Evolutionary conservation across 176 grass and related monocot genomes (phyloP).

Genomic region (Pharus latifolius): DNA sequence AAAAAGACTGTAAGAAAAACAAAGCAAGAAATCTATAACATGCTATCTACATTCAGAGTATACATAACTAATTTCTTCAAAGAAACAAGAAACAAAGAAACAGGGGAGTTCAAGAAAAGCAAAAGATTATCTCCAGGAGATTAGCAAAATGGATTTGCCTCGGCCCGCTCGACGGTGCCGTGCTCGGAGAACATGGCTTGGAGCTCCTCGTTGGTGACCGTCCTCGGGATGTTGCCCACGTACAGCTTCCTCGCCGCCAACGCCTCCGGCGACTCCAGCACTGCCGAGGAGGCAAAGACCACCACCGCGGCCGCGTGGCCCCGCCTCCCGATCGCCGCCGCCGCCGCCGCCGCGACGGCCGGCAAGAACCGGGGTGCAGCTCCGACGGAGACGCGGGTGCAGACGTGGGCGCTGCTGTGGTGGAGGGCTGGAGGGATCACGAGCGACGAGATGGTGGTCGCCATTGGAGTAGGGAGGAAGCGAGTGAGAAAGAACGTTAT

Average conservation of each 20-base stretch:
- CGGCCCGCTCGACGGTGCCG: conserved; percentile 70
- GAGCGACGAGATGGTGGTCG: conserved; percentile 31
- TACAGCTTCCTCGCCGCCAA: conserved; percentile 65
- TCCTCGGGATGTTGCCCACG: conserved; percentile 87
- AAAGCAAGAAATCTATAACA: too few species aligned
- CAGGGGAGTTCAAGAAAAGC: background rate
- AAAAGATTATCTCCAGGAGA: background rate
- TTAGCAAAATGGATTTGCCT: conserved; percentile 29
- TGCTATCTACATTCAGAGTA: too few species aligned
- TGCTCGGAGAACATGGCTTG: conserved; percentile 53
- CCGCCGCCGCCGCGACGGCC: background rate
- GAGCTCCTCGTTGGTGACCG: conserved; percentile 68
- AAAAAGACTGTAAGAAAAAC: background rate
- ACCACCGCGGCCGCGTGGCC: background rate
- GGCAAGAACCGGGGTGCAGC: background rate
- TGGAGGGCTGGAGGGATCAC: conserved; percentile 3
- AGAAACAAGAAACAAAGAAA: background rate
- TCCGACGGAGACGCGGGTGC: background rate
- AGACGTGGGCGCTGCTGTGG: background rate
- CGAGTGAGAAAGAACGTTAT: conserved; percentile 21
- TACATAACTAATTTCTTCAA: background rate
- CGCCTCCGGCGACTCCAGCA: conserved; percentile 32
- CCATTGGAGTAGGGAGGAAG: conserved; percentile 3
- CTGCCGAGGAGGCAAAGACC: conserved; percentile 14
- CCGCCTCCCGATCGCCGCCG: background rate